Evolutionary conservation across 345 rosid genomes (phyloP).

Genomic region (Eucalyptus cloeziana): DNA sequence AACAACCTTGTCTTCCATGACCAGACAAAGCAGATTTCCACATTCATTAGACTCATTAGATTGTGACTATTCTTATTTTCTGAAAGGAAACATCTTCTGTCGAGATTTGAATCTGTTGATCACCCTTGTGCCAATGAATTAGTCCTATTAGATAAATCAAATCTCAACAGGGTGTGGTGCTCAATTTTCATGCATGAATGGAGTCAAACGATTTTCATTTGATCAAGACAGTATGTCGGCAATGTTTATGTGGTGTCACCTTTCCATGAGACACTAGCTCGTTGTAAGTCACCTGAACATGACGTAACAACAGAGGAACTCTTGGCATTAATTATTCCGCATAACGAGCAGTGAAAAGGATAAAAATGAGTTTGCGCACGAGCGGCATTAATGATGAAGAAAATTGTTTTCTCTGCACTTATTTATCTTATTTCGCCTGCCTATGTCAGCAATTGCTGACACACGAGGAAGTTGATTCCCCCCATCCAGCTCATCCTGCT

Average conservation of each 20-base stretch:
- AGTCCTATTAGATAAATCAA: background rate
- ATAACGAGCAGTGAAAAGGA: background rate
- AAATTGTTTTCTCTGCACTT: background rate
- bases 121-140: background rate
- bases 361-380: background rate
- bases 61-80: background rate
- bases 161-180: background rate
- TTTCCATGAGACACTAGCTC: background rate
- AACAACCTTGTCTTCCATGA: background rate
- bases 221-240: background rate
- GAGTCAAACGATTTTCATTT: background rate
- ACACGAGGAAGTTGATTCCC: background rate
- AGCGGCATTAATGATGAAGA: background rate
- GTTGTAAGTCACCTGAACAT: background rate
- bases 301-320: background rate
- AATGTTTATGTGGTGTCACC: background rate
- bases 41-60: background rate
- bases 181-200: background rate
- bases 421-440: background rate
- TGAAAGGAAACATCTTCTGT: background rate
- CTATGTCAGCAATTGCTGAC: background rate
- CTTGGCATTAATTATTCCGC: background rate
- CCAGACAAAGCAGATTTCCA: background rate
- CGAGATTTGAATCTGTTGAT: background rate
- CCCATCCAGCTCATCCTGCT: background rate